phyloP scores from a whole-genome alignment of 495 filamentous ascomycete species.

The Haplographium delicatum region DNA sequence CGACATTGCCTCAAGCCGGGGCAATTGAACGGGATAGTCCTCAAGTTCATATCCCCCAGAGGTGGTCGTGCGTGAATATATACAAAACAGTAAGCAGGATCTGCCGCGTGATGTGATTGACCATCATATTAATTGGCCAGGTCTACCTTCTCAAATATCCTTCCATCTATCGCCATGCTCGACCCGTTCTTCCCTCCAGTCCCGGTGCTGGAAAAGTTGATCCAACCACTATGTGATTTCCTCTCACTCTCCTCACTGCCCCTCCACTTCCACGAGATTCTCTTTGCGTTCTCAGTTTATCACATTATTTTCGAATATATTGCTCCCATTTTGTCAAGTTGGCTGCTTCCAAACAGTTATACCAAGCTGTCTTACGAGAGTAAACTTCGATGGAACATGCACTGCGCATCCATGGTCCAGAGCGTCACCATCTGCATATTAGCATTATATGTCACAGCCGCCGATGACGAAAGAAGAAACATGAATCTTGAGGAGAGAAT shows the following conservation, averaged over 20 bases:
- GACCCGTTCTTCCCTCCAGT: constrained; percentile 59
- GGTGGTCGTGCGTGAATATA: too few relatives aligned
- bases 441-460: constrained; percentile 78
- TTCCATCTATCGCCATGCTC: constrained; percentile 53
- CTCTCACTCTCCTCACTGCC: constrained; percentile 63
- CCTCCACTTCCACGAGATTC: constrained; percentile 82
- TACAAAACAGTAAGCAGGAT: too few relatives aligned
- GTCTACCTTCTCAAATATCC: too few relatives aligned
- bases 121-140: too few relatives aligned
- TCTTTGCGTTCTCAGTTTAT: constrained; percentile 70
- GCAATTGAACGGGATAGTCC: too few relatives aligned
- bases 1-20: too few relatives aligned
- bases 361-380: constrained; percentile 58
- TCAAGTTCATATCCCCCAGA: too few relatives aligned
- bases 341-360: constrained; percentile 67
- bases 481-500: constrained; percentile 72
- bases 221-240: constrained; percentile 50
- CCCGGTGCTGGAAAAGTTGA: constrained; percentile 40
- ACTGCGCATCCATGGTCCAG: constrained; percentile 86
- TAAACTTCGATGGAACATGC: constrained; percentile 89
- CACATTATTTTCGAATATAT: constrained; percentile 64
- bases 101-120: too few relatives aligned
- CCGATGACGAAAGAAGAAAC: constrained; percentile 64
- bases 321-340: constrained; percentile 66
- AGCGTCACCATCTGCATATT: constrained; percentile 66